These are phyloP conservation scores for Suillus alpinus DNA, from an alignment of 768 basidiomycete genomes.

Conservation along the genomic window DNA sequence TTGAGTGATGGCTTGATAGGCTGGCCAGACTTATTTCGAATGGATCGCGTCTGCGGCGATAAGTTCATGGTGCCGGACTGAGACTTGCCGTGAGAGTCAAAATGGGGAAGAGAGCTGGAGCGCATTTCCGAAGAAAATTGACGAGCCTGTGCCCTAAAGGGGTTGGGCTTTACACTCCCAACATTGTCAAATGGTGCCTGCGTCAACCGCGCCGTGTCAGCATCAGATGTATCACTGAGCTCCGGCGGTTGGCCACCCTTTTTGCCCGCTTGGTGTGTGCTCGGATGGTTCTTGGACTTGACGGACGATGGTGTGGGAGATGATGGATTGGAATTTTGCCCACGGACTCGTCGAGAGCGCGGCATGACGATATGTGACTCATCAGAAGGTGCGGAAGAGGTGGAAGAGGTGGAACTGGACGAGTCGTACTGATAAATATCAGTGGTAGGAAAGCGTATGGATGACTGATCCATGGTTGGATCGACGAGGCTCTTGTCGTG, in stretches of 20 bases:
- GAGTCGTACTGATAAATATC: conserved; percentile 21
- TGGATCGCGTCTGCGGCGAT: conserved; percentile 36
- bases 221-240: conserved; percentile 30
- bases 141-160: conserved; percentile 10
- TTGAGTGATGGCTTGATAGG: conserved; percentile 91
- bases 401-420: conserved; percentile 36
- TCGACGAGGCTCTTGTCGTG: conserved; percentile 5
- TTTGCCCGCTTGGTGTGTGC: conserved; percentile 13
- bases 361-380: conserved; percentile 31
- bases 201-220: conserved; percentile 22
- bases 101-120: background rate
- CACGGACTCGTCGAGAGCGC: conserved; percentile 37
- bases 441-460: background rate
- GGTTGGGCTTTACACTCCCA: conserved; percentile 11
- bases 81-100: conserved; percentile 1
- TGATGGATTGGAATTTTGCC: conserved; percentile 33
- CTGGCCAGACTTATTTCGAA: conserved; percentile 94
- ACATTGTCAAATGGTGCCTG: conserved; percentile 18
- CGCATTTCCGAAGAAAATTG: conserved; percentile 21
- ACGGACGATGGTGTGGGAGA: conserved; percentile 42
- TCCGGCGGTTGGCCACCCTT: conserved; percentile 11
- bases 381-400: conserved; percentile 36
- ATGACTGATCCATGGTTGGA: conserved; percentile 3
- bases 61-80: background rate
- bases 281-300: conserved; percentile 11